These are phyloP conservation scores for Colletotrichum sidae DNA, from an alignment of 2,329 filamentous ascomycete species.

Conservation along the genomic window DNA sequence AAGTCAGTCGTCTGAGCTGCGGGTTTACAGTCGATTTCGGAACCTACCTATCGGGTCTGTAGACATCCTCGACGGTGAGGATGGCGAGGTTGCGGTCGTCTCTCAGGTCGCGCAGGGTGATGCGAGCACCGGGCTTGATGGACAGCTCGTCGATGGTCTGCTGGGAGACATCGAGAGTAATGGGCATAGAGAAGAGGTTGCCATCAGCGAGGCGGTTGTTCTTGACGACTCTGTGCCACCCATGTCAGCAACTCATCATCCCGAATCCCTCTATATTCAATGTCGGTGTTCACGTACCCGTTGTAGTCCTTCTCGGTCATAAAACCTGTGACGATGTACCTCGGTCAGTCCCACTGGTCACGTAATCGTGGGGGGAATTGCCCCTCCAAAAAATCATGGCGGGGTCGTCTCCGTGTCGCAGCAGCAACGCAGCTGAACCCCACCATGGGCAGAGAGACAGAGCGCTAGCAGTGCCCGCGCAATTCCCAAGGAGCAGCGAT, in stretches of 20 bases:
- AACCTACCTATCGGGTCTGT: constrained; percentile 91
- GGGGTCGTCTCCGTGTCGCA: constrained; percentile 33
- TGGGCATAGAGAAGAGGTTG: constrained; percentile 95
- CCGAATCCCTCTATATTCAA: neutral
- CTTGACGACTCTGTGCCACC: constrained; percentile 78
- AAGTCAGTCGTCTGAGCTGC: constrained; percentile 37
- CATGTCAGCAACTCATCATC: constrained; percentile 43
- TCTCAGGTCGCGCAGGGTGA: constrained; percentile 93
- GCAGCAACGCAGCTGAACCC: constrained; percentile 22
- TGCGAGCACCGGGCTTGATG: constrained; percentile 82
- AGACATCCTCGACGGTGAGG: constrained; percentile 94
- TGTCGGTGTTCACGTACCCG: neutral
- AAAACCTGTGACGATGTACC: constrained; percentile 74
- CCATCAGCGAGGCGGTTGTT: constrained; percentile 89
- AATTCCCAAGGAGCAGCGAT: neutral
- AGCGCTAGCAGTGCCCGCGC: neutral
- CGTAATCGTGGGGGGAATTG: constrained; percentile 30
- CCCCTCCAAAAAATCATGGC: constrained; percentile 31
- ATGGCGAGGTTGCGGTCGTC: constrained; percentile 97
- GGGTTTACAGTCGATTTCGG: constrained; percentile 57
- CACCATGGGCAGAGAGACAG: constrained; percentile 28
- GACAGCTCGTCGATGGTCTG: constrained; percentile 78
- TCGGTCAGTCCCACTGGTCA: constrained; percentile 30
- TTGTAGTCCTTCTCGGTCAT: constrained; percentile 98
- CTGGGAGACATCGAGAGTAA: constrained; percentile 88